Percentiles rank a stretch among this genome's conserved stretches.
phyloP scores from a whole-genome alignment of 2,329 filamentous ascomycete genomes.

The Phaeosphaeriaceae sp. region DNA sequence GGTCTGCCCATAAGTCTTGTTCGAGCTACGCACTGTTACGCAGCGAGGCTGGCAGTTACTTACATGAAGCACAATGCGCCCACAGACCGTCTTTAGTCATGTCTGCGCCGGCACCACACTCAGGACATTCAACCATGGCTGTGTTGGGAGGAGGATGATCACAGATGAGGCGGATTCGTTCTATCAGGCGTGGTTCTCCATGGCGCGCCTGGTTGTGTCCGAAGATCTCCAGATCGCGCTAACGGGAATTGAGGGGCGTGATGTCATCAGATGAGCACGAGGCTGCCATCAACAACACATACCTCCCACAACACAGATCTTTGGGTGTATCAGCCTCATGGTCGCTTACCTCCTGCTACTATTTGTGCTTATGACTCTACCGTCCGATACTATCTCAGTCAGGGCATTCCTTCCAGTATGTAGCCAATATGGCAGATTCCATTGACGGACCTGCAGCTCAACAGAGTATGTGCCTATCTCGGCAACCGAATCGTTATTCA shows the following conservation, averaged over 20 bases:
- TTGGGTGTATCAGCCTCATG: too few species aligned
- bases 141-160: background rate
- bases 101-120: slow-evolving; percentile 37
- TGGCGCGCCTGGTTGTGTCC: background rate
- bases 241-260: slow-evolving; percentile 2
- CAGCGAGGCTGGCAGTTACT: slow-evolving; percentile 2
- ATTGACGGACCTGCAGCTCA: too few species aligned
- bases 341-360: too few species aligned
- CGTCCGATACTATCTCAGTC: too few species aligned
- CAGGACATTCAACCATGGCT: slow-evolving; percentile 35
- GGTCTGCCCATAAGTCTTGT: background rate
- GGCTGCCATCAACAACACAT: too few species aligned
- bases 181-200: background rate
- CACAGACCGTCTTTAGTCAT: slow-evolving; percentile 38
- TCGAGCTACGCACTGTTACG: background rate
- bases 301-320: too few species aligned
- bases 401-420: too few species aligned
- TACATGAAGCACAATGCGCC: slow-evolving; percentile 41
- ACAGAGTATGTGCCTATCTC: too few species aligned
- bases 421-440: too few species aligned
- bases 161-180: background rate
- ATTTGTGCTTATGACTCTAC: too few species aligned
- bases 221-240: slow-evolving; percentile 6
- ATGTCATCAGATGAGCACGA: slow-evolving; percentile 1
- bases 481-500: too few species aligned